Evolutionary conservation across 2,329 filamentous ascomycete genomes (phyloP).

Genomic region (Coniosporium tulheliwenetii): DNA sequence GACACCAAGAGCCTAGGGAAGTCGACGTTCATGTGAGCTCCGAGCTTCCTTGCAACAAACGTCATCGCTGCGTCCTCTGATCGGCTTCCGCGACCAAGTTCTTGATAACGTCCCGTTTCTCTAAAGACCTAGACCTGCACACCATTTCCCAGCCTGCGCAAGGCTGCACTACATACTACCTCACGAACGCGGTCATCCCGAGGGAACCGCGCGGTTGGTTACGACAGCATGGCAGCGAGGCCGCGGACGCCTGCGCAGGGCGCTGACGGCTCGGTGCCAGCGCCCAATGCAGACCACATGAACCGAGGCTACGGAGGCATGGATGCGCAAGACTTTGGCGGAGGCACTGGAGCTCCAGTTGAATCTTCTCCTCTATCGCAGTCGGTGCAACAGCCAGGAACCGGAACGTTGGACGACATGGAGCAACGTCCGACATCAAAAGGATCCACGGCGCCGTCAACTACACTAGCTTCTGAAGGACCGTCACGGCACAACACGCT

Average conservation of each 20-base stretch:
- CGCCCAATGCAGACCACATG: constrained; percentile 19
- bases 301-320: constrained; percentile 16
- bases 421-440: constrained; percentile 49
- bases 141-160: too few relatives aligned
- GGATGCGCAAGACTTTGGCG: constrained; percentile 21
- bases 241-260: constrained; percentile 12
- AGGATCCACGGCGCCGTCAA: constrained; percentile 31
- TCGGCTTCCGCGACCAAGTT: too few relatives aligned
- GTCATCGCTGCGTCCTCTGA: too few relatives aligned
- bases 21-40: too few relatives aligned
- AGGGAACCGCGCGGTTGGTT: too few relatives aligned
- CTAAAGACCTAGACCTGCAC: too few relatives aligned
- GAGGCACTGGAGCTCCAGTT: constrained; percentile 14
- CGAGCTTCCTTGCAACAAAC: too few relatives aligned
- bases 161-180: too few relatives aligned
- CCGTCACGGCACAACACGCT: constrained; percentile 55
- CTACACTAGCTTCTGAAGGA: constrained; percentile 13
- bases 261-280: constrained; percentile 22
- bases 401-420: constrained; percentile 23
- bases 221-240: constrained; percentile 7
- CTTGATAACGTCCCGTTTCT: too few relatives aligned
- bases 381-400: constrained; percentile 8
- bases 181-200: too few relatives aligned
- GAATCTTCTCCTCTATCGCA: constrained; percentile 19
- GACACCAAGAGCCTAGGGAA: too few relatives aligned